phyloP scores from a whole-genome alignment of 2,329 filamentous ascomycete species.

The Lasiodiplodia citricola region DNA sequence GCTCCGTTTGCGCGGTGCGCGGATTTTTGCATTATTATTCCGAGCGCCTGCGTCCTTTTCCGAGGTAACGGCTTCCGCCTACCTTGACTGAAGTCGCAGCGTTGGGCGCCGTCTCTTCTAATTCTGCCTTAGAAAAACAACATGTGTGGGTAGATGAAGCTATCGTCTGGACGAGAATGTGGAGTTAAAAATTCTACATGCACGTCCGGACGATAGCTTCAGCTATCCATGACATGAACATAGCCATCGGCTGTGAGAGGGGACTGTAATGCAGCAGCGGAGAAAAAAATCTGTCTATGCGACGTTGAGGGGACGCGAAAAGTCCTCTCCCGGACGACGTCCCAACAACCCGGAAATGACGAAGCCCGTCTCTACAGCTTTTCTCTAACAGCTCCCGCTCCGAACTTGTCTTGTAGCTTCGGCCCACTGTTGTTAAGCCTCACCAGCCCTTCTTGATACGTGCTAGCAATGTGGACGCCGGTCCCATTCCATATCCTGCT shows the following conservation, averaged over 20 bases:
- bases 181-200: too few species aligned
- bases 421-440: conserved; percentile 30
- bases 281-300: neutral
- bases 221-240: too few species aligned
- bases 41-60: conserved; percentile 10
- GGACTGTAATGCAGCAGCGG: neutral
- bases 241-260: too few species aligned
- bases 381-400: neutral
- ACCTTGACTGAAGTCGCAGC: neutral
- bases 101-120: neutral
- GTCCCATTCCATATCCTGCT: conserved; percentile 39
- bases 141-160: too few species aligned
- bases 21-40: neutral
- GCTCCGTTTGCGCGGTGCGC: conserved; percentile 1
- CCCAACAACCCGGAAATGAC: neutral
- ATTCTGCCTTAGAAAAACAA: too few species aligned
- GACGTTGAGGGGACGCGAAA: neutral
- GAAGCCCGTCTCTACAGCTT: conserved; percentile 10
- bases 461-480: conserved; percentile 40
- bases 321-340: neutral
- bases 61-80: neutral
- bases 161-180: too few species aligned
- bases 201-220: too few species aligned
- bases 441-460: conserved; percentile 41
- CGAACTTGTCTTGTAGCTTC: neutral